A percentile compares a stretch with the other conserved stretches of the same genome.
These are phyloP conservation scores for Trifolium pratense DNA, from an alignment of 306 rosid genomes.

Conservation along the genomic window DNA sequence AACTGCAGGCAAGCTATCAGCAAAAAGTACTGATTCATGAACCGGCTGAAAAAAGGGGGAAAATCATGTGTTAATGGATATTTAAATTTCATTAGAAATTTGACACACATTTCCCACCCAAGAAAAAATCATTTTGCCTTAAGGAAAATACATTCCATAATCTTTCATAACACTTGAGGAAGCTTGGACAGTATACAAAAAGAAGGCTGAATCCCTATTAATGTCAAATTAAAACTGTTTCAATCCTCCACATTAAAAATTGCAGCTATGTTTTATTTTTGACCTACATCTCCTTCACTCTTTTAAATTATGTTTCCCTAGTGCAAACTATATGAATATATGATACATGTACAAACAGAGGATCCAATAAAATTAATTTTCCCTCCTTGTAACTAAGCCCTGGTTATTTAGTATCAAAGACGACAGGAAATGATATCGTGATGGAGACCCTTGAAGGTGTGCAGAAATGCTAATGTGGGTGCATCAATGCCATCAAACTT, in stretches of 20 bases:
- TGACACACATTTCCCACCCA: slow-evolving; percentile 22
- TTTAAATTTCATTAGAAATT: slow-evolving; percentile 24
- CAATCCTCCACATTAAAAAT: slow-evolving; percentile 9
- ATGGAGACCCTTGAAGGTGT: slow-evolving; percentile 20
- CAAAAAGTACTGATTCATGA: slow-evolving; percentile 99
- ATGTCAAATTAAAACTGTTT: slow-evolving; percentile 24
- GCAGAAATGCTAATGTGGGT: slow-evolving; percentile 7
- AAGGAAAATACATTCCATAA: slow-evolving; percentile 3
- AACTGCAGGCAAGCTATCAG: slow-evolving; percentile 98
- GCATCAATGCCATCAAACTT: slow-evolving; percentile 5
- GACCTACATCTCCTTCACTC: slow-evolving; percentile 39
- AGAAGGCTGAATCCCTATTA: slow-evolving; percentile 25
- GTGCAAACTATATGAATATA: slow-evolving; percentile 35
- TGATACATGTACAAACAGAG: slow-evolving; percentile 25
- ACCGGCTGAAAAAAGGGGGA: slow-evolving; percentile 74
- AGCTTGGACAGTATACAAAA: slow-evolving; percentile 9
- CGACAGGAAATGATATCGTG: slow-evolving; percentile 11
- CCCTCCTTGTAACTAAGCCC: slow-evolving; percentile 31
- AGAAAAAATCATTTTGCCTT: neutral
- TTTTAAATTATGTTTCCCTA: slow-evolving; percentile 2
- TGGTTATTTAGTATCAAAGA: slow-evolving; percentile 28
- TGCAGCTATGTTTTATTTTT: slow-evolving; percentile 23
- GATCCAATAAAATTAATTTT: slow-evolving; percentile 11
- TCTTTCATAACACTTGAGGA: slow-evolving; percentile 41
- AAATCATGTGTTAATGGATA: slow-evolving; percentile 41